Conservation (phyloP, 192 early-diverging fungal genomes). For the Backusella circina region DNA sequence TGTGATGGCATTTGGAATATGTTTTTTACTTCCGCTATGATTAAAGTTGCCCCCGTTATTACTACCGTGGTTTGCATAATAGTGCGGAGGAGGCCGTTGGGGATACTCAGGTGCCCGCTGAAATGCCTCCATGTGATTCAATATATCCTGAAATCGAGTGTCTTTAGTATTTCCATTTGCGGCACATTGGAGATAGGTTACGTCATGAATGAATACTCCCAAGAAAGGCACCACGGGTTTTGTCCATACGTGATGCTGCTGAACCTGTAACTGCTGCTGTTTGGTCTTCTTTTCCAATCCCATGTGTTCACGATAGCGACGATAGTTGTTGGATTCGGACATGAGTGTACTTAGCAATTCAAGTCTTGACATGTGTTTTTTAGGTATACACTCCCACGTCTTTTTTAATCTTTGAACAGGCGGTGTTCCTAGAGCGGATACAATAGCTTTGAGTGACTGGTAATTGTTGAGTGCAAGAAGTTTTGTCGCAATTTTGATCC, state of each 20-base stretch:
- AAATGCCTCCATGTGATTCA: conserved; percentile 53
- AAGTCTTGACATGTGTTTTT: conserved; percentile 55
- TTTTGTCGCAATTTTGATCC: conserved; percentile 67
- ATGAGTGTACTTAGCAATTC: conserved; percentile 54
- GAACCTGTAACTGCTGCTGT: neutral
- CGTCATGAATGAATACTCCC: conserved; percentile 73
- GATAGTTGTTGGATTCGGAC: conserved; percentile 69
- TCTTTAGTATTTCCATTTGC: conserved; percentile 51
- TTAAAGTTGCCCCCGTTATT: neutral
- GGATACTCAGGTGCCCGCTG: conserved; percentile 56
- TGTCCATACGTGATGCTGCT: neutral
- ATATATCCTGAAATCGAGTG: conserved; percentile 54
- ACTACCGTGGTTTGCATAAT: neutral
- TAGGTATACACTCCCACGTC: conserved; percentile 72
- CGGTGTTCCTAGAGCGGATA: conserved; percentile 64
- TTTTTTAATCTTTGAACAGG: conserved; percentile 64
- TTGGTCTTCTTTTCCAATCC: conserved; percentile 14
- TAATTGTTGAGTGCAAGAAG: conserved; percentile 61
- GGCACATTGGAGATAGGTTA: conserved; percentile 65
- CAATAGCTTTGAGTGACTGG: conserved; percentile 68
- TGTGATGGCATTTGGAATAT: conserved; percentile 46
- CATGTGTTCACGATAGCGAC: conserved; percentile 61
- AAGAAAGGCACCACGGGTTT: conserved; percentile 70
- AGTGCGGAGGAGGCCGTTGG: conserved; percentile 38
- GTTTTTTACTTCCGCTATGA: conserved; percentile 36